Percentiles rank a stretch among this genome's conserved stretches.
phyloP scores from a whole-genome alignment of 202 grass and related monocot species.

The Tripidium arundinaceum region DNA sequence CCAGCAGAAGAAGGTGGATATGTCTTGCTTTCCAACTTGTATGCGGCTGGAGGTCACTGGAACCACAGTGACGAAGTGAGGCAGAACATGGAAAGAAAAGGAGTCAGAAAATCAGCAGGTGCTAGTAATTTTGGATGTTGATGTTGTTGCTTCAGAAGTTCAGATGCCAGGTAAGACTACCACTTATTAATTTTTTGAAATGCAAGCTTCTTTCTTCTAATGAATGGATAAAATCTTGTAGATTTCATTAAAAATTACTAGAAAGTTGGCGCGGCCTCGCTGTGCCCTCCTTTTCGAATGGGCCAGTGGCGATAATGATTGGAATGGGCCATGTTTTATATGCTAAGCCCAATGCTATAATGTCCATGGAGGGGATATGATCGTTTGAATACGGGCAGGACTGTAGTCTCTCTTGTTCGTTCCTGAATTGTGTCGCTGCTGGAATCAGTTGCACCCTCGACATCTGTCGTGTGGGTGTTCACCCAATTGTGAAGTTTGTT shows the following conservation, averaged over 20 bases:
- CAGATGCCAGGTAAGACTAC: not conserved
- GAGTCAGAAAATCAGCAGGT: slow-evolving; percentile 48
- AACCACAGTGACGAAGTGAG: slow-evolving; percentile 42
- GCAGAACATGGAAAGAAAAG: slow-evolving; percentile 46
- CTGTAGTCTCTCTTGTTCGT: no score
- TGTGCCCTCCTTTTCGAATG: not conserved
- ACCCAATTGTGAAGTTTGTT: not conserved
- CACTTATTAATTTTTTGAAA: not conserved
- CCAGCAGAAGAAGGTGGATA: slow-evolving; percentile 48
- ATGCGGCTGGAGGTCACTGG: slow-evolving; percentile 55
- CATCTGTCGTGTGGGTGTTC: not conserved
- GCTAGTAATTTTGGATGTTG: slow-evolving; percentile 34
- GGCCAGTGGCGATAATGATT: not conserved
- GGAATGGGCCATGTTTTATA: no score
- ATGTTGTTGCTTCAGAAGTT: slow-evolving; percentile 29
- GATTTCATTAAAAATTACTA: not conserved
- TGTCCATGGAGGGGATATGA: no score
- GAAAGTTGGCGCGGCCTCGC: not conserved
- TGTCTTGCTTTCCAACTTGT: slow-evolving; percentile 51
- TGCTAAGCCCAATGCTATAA: no score
- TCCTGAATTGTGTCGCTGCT: no score
- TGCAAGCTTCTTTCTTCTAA: slow-evolving; percentile 2
- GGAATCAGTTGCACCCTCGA: not conserved
- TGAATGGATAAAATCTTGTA: not conserved
- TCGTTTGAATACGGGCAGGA: no score